phyloP scores from a whole-genome alignment of 371 early-diverging fungal species.

The Umbelopsis sp. region DNA sequence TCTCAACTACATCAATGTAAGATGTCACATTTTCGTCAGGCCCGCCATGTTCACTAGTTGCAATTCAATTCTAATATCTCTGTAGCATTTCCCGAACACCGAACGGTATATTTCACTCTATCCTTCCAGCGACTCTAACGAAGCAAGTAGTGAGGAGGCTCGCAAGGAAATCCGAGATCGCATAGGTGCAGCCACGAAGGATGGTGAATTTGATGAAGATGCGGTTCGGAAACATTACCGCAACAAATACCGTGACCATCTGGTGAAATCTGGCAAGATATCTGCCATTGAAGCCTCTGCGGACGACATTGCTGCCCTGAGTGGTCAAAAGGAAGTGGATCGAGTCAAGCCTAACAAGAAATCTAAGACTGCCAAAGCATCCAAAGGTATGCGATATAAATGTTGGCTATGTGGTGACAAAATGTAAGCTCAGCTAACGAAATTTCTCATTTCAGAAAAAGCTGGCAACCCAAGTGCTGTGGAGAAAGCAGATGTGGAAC shows the following conservation, averaged over 20 bases:
- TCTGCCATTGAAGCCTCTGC: slow-evolving; percentile 18
- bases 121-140: slow-evolving; percentile 30
- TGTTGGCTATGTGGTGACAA: not conserved
- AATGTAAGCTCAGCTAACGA: not conserved
- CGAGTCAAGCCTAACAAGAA: not conserved
- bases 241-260: slow-evolving; percentile 32
- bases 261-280: slow-evolving; percentile 31
- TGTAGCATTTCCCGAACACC: slow-evolving; percentile 39
- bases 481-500: not conserved
- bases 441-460: not conserved
- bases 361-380: not conserved
- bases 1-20: slow-evolving; percentile 32
- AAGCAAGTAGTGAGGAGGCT: slow-evolving; percentile 21
- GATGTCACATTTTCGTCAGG: not conserved
- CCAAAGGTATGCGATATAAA: not conserved
- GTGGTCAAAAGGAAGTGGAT: not conserved
- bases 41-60: not conserved
- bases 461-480: not conserved
- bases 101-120: slow-evolving; percentile 44
- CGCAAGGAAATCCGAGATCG: slow-evolving; percentile 29
- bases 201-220: slow-evolving; percentile 30
- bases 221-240: slow-evolving; percentile 35
- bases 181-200: slow-evolving; percentile 27
- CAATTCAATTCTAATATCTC: not conserved
- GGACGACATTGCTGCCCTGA: not conserved